phyloP scores from a whole-genome alignment of 1,139 yeast species.

The Saccharomycopsis phalli region DNA sequence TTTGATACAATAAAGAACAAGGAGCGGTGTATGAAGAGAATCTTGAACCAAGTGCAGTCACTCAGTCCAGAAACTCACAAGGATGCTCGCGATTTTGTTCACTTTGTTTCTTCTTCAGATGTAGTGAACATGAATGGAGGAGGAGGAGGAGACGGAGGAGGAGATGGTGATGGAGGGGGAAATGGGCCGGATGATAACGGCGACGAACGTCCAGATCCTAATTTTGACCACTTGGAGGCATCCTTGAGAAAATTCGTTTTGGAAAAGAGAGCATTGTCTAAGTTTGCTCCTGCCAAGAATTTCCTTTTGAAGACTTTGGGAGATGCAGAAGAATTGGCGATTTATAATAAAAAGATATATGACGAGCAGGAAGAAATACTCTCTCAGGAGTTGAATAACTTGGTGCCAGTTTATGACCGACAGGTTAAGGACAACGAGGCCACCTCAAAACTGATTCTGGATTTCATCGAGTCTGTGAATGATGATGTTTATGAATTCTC shows the following conservation, averaged over 20 bases:
- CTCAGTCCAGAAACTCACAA: slow-evolving; percentile 89
- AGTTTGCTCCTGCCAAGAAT: slow-evolving; percentile 85
- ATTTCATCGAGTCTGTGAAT: slow-evolving; percentile 52
- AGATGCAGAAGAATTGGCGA: slow-evolving; percentile 57
- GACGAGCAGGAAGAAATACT: slow-evolving; percentile 39
- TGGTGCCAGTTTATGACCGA: slow-evolving; percentile 58
- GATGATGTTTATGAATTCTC: slow-evolving; percentile 55
- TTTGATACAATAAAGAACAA: slow-evolving; percentile 81
- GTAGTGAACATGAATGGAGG: slow-evolving; percentile 31
- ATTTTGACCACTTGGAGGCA: slow-evolving; percentile 78
- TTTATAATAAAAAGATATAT: slow-evolving; percentile 51
- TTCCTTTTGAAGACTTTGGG: slow-evolving; percentile 59
- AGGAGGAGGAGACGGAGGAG: slow-evolving; percentile 31
- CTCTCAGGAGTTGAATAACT: slow-evolving; percentile 38
- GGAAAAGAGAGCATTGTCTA: slow-evolving; percentile 83
- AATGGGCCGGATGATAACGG: slow-evolving; percentile 25
- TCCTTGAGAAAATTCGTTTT: slow-evolving; percentile 78
- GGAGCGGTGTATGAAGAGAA: slow-evolving; percentile 64
- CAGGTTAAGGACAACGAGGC: slow-evolving; percentile 43
- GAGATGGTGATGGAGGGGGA: slow-evolving; percentile 29
- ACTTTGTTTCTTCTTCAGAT: slow-evolving; percentile 69
- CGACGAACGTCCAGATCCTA: slow-evolving; percentile 34
- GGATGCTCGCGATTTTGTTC: slow-evolving; percentile 84
- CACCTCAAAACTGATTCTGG: slow-evolving; percentile 53
- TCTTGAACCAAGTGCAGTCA: slow-evolving; percentile 78